Base-by-base conservation (phyloP, 345 rosid species). In the Anastatica hierochuntica region DNA sequence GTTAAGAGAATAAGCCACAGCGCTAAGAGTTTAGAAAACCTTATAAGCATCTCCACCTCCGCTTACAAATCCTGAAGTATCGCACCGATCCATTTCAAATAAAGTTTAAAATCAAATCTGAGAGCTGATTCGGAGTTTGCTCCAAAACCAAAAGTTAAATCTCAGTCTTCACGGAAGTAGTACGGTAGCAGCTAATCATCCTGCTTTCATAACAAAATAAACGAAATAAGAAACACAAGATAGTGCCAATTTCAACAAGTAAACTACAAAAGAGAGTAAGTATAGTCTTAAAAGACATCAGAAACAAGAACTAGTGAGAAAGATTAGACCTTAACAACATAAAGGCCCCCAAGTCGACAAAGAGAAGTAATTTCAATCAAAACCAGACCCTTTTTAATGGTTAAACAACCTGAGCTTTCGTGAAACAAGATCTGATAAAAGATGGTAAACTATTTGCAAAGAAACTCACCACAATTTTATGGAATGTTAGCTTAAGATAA, bases 31-130 rank as follows among this genome's bases (percentile, higher is more conserved):
- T 78, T 74, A 83, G 57, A 68, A 14, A 20, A 68, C 77, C 54
- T 55, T 53, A 36, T 57, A 72, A 58, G 75, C 44, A 72, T 49
- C 66, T 57, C 66, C 67, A 54, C 83, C 98, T 24, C 98, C 98
- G 64, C 98, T 90, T 42, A 90, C 98, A 50, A 90, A 90, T 58
- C 98, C 98, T 44, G 96, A 90, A 6, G 96, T 88, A 57, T 90
- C 98, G 12, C 83, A 57, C 24, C 94, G 81, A 55, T 84, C 94
- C 94, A 84, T 84, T 69, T 44, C 60, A 45, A 20, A 23, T 10
- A 8, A 58, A 60, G 67, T 50, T 29, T 5, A 13, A 62, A 69
- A 15, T 8, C 63, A 44, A 69, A 55, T 8, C 48, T 43, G 51
- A 59, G 30, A 55, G 60, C 43, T 30, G 60, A 45, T 15, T 19